Percentiles rank a stretch among this genome's conserved stretches.
These are phyloP conservation scores for Ceratocystis cubensis DNA, from an alignment of 2,329 filamentous ascomycete species.

Conservation along the genomic window DNA sequence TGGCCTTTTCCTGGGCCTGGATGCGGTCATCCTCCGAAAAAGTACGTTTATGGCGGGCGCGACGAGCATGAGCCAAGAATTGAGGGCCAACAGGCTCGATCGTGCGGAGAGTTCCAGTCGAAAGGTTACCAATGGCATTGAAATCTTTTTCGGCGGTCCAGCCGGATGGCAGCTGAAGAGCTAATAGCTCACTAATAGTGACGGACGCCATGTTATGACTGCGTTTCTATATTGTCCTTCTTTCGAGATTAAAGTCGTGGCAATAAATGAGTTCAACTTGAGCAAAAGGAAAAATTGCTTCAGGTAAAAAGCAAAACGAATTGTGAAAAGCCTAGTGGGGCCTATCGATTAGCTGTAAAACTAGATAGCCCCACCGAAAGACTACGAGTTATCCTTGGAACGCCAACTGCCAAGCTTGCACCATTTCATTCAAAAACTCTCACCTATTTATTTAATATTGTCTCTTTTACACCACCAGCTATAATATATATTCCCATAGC, in stretches of 20 bases:
- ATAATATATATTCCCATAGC: too few species aligned
- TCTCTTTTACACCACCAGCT: too few species aligned
- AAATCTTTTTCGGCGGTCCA: constrained; percentile 89
- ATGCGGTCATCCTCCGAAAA: constrained; percentile 98
- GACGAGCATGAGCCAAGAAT: constrained; percentile 93
- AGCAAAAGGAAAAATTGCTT: not conserved
- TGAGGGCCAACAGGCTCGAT: constrained; percentile 94
- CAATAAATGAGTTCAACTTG: not conserved
- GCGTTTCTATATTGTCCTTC: not conserved
- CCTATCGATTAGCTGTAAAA: constrained; percentile 2
- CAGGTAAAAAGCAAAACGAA: not conserved
- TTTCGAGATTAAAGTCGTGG: not conserved
- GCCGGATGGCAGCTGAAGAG: constrained; percentile 64
- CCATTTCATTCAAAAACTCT: not conserved
- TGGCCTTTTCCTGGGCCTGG: constrained; percentile 85
- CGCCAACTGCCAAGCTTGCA: too few species aligned
- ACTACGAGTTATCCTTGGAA: too few species aligned
- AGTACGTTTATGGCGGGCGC: constrained; percentile 90
- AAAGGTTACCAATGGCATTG: constrained; percentile 67
- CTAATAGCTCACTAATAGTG: constrained; percentile 47
- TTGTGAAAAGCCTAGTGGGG: not conserved
- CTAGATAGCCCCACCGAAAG: not conserved
- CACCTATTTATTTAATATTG: not conserved
- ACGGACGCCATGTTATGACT: constrained; percentile 48
- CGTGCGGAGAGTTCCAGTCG: constrained; percentile 65